Base-by-base conservation (phyloP, 1,284 basidiomycete genomes). In the Cutaneotrichosporon mucoides region DNA sequence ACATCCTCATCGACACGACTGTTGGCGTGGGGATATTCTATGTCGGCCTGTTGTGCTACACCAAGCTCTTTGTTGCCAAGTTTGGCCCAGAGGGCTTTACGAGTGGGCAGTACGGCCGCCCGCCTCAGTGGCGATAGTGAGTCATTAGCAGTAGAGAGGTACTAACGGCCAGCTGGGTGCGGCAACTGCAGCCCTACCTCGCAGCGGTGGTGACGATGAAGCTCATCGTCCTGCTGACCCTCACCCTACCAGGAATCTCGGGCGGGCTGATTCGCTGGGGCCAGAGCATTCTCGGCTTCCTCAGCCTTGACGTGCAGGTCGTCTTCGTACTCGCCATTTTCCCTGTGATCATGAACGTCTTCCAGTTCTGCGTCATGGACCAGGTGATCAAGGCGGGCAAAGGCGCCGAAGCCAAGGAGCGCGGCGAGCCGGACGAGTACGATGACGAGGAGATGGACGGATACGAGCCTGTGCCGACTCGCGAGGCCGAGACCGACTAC, bases 1-100 rank as follows among this genome's bases (percentile, higher is more conserved):
- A 98, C 73, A 89, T 99, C 57, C 81, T 95, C 38, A 82, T 98
- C 63, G 95, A 99, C 78, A 97, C 94, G 16, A 97, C 94, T 68
- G 85, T 76, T 11, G 40, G 93, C 64, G 89, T 98, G 55, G 87
- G 83, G 35, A 82, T 95, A 60, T 85, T 99, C 59, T 98, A 91
- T 76, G 71, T 88, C 57, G 81, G 87, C 43, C 82, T 97, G n/a
- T 87, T 86, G 61, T 75, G 82, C 34, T 79, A 86, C 55, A 92
- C 88, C 1, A 83, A 82, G 70, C 56, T 91, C 49, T 82, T 93
- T 57, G 84, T 85, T 36, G 83, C 85, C 66, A 84, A 81, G 63
- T 75, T 89, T 9, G 79, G 84, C 11, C 79, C 88, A 49, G 85
- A 89, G 67, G 90, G 90, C 1, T 90, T 91, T 73, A 84, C 88